Base-by-base conservation (phyloP, 257 asterid genomes). In the Echium plantagineum region DNA sequence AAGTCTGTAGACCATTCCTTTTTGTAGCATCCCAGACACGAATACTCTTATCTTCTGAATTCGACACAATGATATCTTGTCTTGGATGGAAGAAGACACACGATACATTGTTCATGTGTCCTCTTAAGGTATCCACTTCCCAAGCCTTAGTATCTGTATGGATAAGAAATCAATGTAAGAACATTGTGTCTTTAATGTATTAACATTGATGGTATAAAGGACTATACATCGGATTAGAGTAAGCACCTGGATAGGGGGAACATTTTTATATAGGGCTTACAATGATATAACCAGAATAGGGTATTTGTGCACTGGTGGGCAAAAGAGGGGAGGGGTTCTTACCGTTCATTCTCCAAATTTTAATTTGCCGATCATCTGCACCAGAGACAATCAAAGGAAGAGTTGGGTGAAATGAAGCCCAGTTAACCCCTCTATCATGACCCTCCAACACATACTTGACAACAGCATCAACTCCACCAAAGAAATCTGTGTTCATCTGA, bases 271-370 rank as follows among this genome's bases (percentile, higher is more conserved):
- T 9, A 17, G 2, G 18, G 21, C 21, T 7, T 19, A 55, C 16
- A 55, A 55, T 20, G 30, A 61, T 21, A 21, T 15, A n/a, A 30
- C 21, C 10, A 60, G 54, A 63, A 15, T 52, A 19, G 24, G 24
- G 28, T 20, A 19, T 5, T 19, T 53, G 21, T 9, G 19, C n/a
- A 38, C 17, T 67, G 51, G 15, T 38, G 55, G 57, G 26, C 26
- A 24, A n/a, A n/a, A n/a, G n/a, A n/a, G 26, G 26, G 26, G 26
- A 24, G 3, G 26, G 26, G 26, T 52, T 52, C 76, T 52, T 85
- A 85, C 96, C 94, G 57, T 87, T 83, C 93, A 85, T 87, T 68
- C 89, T 82, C 94, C 96, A 87, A 62, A 87, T 78, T 66, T 85
- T 83, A 10, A 87, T 93, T 74, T 81, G 93, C 35, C 94, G 94